Evolutionary conservation across 1,284 basidiomycete genomes (phyloP).

Genomic region (Calocybe gambosa): DNA sequence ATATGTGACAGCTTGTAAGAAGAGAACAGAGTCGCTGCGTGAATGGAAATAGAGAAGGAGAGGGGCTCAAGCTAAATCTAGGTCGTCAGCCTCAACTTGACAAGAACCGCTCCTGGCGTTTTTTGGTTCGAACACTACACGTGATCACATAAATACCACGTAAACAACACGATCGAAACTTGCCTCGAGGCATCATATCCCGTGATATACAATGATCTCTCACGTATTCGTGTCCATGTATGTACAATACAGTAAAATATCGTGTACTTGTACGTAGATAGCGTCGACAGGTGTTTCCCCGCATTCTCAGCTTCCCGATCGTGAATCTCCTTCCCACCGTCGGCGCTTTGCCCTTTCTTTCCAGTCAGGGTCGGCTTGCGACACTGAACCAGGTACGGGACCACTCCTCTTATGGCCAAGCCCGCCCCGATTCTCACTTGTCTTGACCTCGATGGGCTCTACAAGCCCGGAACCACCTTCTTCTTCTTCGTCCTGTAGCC

Average conservation of each 20-base stretch:
- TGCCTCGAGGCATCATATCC: conserved; percentile 19
- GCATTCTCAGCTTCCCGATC: too few relatives aligned
- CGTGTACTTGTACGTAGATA: too few relatives aligned
- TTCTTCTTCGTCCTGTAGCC: conserved; percentile 25
- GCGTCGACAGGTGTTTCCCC: too few relatives aligned
- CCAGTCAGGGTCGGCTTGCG: conserved; percentile 14
- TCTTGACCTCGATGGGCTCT: conserved; percentile 47
- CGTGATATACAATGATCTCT: conserved; percentile 12
- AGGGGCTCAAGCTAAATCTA: conserved; percentile 20
- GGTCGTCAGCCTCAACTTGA: conserved; percentile 34
- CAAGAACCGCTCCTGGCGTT: conserved; percentile 12
- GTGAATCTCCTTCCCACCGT: conserved; percentile 16
- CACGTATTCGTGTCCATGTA: conserved; percentile 1
- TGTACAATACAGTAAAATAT: too few relatives aligned
- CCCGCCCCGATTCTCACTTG: conserved; percentile 42
- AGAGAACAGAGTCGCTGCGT: conserved; percentile 9
- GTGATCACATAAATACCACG: conserved; percentile 28
- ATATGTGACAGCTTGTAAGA: conserved; percentile 1
- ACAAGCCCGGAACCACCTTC: conserved; percentile 36
- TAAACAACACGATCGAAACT: conserved; percentile 28
- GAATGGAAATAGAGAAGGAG: conserved; percentile 16
- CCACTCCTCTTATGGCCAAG: conserved; percentile 37
- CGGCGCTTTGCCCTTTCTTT: conserved; percentile 22
- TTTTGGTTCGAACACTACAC: conserved; percentile 26
- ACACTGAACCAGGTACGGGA: conserved; percentile 6